phyloP scores from a whole-genome alignment of 805 yeast species.

The Ogataea siamensis region DNA sequence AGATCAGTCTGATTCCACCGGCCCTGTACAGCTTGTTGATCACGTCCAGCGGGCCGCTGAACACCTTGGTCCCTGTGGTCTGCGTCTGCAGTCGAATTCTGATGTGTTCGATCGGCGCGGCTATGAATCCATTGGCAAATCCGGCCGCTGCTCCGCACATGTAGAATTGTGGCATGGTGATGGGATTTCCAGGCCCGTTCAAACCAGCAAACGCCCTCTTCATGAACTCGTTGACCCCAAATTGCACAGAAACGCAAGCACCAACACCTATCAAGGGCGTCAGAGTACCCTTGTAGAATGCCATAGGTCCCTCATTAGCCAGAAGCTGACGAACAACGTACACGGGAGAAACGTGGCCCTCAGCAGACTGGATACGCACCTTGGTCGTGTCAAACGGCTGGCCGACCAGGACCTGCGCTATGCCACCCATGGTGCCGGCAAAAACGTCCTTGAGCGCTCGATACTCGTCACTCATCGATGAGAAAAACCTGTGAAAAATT shows the following conservation, averaged over 20 bases:
- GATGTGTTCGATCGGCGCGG: constrained; percentile 92
- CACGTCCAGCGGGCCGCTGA: constrained; percentile 76
- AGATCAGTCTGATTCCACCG: constrained; percentile 53
- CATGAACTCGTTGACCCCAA: constrained; percentile 93
- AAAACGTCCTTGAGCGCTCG: constrained; percentile 72
- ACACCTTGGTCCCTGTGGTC: constrained; percentile 46
- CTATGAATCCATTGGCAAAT: constrained; percentile 80
- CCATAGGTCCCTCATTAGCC: constrained; percentile 77
- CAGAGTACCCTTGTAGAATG: constrained; percentile 89
- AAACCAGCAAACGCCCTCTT: constrained; percentile 63
- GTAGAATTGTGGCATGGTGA: constrained; percentile 68
- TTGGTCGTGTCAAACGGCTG: constrained; percentile 96
- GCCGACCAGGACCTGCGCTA: constrained; percentile 92
- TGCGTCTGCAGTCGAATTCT: constrained; percentile 94
- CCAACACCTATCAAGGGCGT: constrained; percentile 97
- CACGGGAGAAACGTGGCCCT: constrained; percentile 66
- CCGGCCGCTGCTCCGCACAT: constrained; percentile 91
- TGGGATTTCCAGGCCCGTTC: constrained; percentile 41
- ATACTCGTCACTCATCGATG: constrained; percentile 14
- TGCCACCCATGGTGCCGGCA: constrained; percentile 94
- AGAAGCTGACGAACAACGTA: constrained; percentile 75
- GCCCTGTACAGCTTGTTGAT: constrained; percentile 52
- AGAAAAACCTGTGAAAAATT: constrained; percentile 6
- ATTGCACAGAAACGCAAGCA: constrained; percentile 94
- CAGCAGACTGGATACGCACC: constrained; percentile 86